Conservation (phyloP, 2,329 filamentous ascomycete species). For the Metarhizium album region DNA sequence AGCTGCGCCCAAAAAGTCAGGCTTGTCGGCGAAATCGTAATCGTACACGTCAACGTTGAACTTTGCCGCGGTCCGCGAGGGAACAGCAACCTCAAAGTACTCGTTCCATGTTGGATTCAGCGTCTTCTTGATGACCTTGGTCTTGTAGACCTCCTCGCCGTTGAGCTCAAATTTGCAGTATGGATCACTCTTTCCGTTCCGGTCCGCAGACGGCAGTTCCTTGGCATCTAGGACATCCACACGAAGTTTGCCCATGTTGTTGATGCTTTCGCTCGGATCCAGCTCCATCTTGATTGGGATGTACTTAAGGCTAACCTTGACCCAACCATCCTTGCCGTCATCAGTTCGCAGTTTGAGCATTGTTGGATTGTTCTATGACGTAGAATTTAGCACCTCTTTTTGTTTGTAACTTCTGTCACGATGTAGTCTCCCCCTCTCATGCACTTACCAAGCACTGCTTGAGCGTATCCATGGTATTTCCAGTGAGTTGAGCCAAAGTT, state of each 20-base stretch:
- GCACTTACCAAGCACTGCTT: slow-evolving; percentile 70
- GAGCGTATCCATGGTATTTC: slow-evolving; percentile 76
- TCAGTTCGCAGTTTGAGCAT: slow-evolving; percentile 69
- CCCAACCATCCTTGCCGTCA: slow-evolving; percentile 62
- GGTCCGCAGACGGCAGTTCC: slow-evolving; percentile 85
- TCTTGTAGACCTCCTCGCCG: slow-evolving; percentile 85
- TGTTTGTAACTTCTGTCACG: neutral
- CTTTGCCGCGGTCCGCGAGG: slow-evolving; percentile 74
- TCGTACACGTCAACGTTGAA: slow-evolving; percentile 81
- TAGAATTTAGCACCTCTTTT: neutral
- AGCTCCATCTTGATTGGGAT: slow-evolving; percentile 89
- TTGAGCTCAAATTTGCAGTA: slow-evolving; percentile 93
- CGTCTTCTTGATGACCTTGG: slow-evolving; percentile 93
- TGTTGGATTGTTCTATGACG: slow-evolving; percentile 70
- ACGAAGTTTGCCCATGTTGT: slow-evolving; percentile 92
- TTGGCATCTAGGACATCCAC: slow-evolving; percentile 84
- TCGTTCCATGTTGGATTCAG: slow-evolving; percentile 94
- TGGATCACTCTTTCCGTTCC: slow-evolving; percentile 93
- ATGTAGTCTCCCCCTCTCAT: neutral
- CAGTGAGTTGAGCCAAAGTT: slow-evolving; percentile 70
- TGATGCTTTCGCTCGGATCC: slow-evolving; percentile 92
- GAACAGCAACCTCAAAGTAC: slow-evolving; percentile 74
- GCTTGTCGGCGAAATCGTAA: slow-evolving; percentile 94
- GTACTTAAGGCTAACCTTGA: slow-evolving; percentile 90
- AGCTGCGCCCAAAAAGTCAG: slow-evolving; percentile 75